Percentiles rank a stretch among this genome's conserved stretches.
Evolutionary conservation across 1,284 basidiomycete genomes (phyloP).

Genomic region (Fistulina hepatica): DNA sequence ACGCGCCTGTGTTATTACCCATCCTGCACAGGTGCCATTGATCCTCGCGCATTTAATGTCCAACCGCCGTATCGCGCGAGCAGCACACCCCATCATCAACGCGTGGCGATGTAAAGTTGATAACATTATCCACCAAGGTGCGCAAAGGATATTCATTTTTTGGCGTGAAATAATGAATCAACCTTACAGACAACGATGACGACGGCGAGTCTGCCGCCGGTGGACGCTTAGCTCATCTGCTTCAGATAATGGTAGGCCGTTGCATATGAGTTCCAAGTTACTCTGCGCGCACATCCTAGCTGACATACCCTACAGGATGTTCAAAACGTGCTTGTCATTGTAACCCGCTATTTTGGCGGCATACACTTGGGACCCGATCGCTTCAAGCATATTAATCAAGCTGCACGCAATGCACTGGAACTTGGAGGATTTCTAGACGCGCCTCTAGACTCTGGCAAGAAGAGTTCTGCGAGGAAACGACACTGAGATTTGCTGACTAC

Average conservation of each 20-base stretch:
- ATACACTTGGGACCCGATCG: slow-evolving; percentile 79
- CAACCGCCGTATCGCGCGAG: slow-evolving; percentile 64
- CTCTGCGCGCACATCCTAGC: neutral
- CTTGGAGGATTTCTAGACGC: slow-evolving; percentile 67
- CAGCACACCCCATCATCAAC: slow-evolving; percentile 83
- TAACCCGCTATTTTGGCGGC: slow-evolving; percentile 74
- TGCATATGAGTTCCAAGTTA: slow-evolving; percentile 28
- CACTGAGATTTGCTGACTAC: too few species aligned
- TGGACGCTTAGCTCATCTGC: slow-evolving; percentile 72
- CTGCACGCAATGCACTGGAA: slow-evolving; percentile 77
- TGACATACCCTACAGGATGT: too few species aligned
- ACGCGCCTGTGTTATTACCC: slow-evolving; percentile 65
- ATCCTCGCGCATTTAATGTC: slow-evolving; percentile 65
- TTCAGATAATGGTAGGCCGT: slow-evolving; percentile 86
- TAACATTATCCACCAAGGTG: slow-evolving; percentile 63
- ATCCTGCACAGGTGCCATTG: slow-evolving; percentile 68
- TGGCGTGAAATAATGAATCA: neutral
- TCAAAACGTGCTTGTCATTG: slow-evolving; percentile 76
- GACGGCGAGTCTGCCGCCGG: slow-evolving; percentile 90
- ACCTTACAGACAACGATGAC: slow-evolving; percentile 74
- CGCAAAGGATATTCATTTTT: slow-evolving; percentile 9
- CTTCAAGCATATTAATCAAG: slow-evolving; percentile 90
- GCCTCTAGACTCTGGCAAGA: too few species aligned
- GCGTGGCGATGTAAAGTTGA: slow-evolving; percentile 75
- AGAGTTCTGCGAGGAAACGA: too few species aligned